These are phyloP conservation scores for Litchi chinensis DNA, from an alignment of 345 rosid genomes.

Conservation along the genomic window DNA sequence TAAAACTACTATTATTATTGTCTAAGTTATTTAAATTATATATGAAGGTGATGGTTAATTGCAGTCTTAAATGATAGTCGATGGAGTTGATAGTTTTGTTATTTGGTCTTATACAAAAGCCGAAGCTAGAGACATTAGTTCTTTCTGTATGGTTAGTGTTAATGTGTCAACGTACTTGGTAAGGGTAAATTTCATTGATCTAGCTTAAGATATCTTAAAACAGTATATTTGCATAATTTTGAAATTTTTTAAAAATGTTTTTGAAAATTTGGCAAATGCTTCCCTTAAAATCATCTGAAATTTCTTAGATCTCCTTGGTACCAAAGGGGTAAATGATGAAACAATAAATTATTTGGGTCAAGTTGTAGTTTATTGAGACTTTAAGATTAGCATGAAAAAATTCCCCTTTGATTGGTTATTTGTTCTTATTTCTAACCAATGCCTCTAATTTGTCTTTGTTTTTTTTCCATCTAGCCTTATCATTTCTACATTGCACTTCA, in stretches of 20 bases:
- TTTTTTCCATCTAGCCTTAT: conserved; percentile 33
- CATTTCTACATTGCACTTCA: conserved; percentile 49
- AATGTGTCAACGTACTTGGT: no score
- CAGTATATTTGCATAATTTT: no score
- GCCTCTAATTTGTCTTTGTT: background rate
- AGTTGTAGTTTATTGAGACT: no score
- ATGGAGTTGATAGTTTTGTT: conserved; percentile 53
- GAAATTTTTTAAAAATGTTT: no score
- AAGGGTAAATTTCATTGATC: background rate
- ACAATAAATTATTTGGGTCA: no score
- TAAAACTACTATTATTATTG: no score
- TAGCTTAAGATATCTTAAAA: no score
- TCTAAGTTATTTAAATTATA: background rate
- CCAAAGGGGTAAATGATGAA: no score
- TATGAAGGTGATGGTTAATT: background rate
- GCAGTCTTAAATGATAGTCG: conserved; percentile 74
- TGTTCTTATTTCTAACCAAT: background rate
- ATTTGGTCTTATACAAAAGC: conserved; percentile 59
- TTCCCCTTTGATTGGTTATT: background rate
- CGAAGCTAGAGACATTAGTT: conserved; percentile 63
- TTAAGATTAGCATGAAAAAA: background rate
- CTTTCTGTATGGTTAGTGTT: conserved; percentile 58
- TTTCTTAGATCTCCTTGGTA: no score
- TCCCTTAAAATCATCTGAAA: no score
- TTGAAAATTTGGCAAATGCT: no score